Conservation (phyloP, 495 filamentous ascomycete species). For the Apodospora peruviana region DNA sequence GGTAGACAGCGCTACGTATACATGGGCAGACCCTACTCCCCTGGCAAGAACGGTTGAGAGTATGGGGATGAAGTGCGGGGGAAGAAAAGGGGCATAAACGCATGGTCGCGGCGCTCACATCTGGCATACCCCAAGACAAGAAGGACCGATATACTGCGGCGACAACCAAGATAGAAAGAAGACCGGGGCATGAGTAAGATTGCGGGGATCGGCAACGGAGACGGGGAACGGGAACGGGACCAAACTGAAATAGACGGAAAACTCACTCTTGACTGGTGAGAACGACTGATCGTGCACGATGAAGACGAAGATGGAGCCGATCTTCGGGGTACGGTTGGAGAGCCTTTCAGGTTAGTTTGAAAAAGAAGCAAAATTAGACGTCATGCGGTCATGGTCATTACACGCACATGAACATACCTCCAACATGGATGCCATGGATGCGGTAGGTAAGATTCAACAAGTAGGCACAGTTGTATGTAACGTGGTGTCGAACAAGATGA, state of each 20-base stretch:
- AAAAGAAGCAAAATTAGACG: neutral
- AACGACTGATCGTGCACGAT: conserved; percentile 78
- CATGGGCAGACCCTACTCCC: too few relatives aligned
- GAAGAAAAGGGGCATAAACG: conserved; percentile 4
- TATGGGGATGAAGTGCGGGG: conserved; percentile 4
- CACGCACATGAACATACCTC: conserved; percentile 13
- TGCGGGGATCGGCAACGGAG: neutral
- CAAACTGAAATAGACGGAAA: neutral
- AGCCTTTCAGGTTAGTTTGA: conserved; percentile 11
- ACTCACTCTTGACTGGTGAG: conserved; percentile 69
- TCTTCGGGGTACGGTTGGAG: conserved; percentile 49
- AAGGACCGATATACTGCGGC: conserved; percentile 9
- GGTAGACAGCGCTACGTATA: too few relatives aligned
- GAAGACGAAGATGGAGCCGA: conserved; percentile 59
- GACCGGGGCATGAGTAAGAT: neutral
- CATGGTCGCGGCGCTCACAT: conserved; percentile 4
- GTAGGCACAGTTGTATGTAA: too few relatives aligned
- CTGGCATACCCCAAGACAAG: conserved; percentile 4
- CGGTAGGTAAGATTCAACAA: neutral
- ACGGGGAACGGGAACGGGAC: neutral
- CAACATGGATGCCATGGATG: conserved; percentile 24
- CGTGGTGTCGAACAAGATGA: too few relatives aligned
- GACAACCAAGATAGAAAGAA: conserved; percentile 5
- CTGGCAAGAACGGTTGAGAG: too few relatives aligned
- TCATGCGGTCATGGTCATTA: neutral